Base-by-base conservation (phyloP, 768 basidiomycete species). In the Brasilioporus rufonigricans region DNA sequence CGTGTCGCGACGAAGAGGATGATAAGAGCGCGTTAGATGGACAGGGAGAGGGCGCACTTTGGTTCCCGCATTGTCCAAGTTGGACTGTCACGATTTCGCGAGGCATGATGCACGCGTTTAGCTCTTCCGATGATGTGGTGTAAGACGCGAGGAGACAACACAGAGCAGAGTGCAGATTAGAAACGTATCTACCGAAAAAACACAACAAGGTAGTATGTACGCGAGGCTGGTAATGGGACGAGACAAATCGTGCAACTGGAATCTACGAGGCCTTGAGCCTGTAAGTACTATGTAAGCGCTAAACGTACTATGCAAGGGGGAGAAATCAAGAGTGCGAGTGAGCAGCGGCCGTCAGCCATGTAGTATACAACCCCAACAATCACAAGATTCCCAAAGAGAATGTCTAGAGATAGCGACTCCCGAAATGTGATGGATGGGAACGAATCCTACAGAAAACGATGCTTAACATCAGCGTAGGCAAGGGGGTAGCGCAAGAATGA, bases 61-160 rank as follows among this genome's bases (percentile, higher is more conserved):
- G 91, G 71, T 94, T 94, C 61, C 92, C 92, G 53, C 91, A 93
- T 80, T 96, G 93, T 61, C 93, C 93, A 12, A 93, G 83, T 67
- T 92, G 87, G 31, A 89, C 78, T 5, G 87, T 91, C 23, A 92
- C 87, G 59, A 91, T 88, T 74, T 91, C 89, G 62, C 89, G 85
- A 67, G 89, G 89, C 89, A 89, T 90, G 50, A 33, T 61, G 48
- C 44, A 52, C 52, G 57, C 53, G 64, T 53, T 61, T 45, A 10
- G 21, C 14, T 24, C 11, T 38, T 23, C 23, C 24, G 26, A 18
- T 48, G 48, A 27, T 32, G 52, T 58, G 39, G 56, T 32, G 52
- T 51, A 40, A 44, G 40, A n/a, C n/a, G n/a, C n/a, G n/a, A n/a
- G 27, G 26, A 47, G 18, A 41, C 49, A 24, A 39, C 39, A 39